Percentiles rank a stretch among this genome's conserved stretches.
Evolutionary conservation across 208 protist species (phyloP).

Genomic region (Acanthamoeba rhysodes): DNA sequence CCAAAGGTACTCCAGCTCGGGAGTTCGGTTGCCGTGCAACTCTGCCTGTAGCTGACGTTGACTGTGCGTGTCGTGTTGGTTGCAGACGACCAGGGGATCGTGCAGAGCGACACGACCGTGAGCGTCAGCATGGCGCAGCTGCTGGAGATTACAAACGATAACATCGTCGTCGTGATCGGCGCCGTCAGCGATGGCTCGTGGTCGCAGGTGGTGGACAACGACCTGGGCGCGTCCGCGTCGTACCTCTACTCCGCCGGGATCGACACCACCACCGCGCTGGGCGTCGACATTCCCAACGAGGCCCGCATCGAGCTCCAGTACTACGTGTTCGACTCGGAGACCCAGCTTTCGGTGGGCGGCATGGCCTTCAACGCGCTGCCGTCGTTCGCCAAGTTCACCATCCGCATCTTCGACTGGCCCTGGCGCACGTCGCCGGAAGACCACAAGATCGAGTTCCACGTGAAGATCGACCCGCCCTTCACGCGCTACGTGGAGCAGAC

Average conservation of each 20-base stretch:
- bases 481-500: neutral
- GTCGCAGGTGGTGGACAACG: neutral
- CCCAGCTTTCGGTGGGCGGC: neutral
- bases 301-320: neutral
- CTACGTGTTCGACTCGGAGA: neutral
- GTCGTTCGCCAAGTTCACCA: conserved; percentile 6
- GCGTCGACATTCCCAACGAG: neutral
- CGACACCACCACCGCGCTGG: neutral
- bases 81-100: neutral
- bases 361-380: neutral
- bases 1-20: neutral
- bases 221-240: neutral
- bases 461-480: neutral
- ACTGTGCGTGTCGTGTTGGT: neutral
- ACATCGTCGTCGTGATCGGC: neutral
- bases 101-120: neutral
- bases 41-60: neutral
- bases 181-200: neutral
- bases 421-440: neutral
- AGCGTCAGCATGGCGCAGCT: neutral
- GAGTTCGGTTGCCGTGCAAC: neutral
- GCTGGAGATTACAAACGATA: neutral
- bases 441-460: neutral
- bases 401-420: neutral
- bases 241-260: neutral